phyloP scores from a whole-genome alignment of 2,329 filamentous ascomycete genomes.

The Monosporascus sp. region DNA sequence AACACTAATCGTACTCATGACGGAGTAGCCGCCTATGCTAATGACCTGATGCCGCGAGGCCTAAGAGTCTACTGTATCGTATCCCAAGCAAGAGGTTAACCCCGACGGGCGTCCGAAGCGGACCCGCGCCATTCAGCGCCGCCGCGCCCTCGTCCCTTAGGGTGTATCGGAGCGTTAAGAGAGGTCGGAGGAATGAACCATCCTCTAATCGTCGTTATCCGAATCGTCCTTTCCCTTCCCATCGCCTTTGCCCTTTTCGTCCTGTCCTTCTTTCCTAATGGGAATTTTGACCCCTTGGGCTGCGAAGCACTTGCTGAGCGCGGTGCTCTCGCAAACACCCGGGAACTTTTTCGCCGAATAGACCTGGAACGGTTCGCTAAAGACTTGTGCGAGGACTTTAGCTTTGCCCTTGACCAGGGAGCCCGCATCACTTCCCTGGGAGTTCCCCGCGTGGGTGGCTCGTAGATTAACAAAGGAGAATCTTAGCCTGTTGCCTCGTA shows the following conservation, averaged over 20 bases:
- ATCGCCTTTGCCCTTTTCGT: constrained; percentile 30
- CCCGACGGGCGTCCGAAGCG: no score
- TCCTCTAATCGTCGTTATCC: constrained; percentile 48
- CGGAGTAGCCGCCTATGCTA: neutral
- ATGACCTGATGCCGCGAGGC: neutral
- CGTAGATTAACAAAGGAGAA: constrained; percentile 84
- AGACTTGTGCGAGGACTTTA: constrained; percentile 77
- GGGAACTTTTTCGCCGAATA: constrained; percentile 98
- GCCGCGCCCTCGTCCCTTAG: no score
- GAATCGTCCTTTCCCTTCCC: constrained; percentile 33
- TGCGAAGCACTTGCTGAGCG: constrained; percentile 87
- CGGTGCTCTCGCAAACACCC: constrained; percentile 89
- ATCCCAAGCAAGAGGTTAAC: no score
- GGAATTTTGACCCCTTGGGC: constrained; percentile 94
- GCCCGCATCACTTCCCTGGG: constrained; percentile 31
- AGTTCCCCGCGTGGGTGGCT: constrained; percentile 33
- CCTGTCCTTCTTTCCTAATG: constrained; percentile 75
- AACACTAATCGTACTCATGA: neutral
- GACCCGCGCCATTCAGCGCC: no score
- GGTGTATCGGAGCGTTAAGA: neutral
- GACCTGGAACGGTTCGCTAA: constrained; percentile 86
- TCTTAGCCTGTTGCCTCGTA: constrained; percentile 40
- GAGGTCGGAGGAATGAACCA: neutral
- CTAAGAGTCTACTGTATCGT: neutral
- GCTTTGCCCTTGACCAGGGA: constrained; percentile 68